Percentiles rank a stretch among this genome's conserved stretches.
Conservation (phyloP, 2,329 filamentous ascomycete species). For the Fusarium coicis region DNA sequence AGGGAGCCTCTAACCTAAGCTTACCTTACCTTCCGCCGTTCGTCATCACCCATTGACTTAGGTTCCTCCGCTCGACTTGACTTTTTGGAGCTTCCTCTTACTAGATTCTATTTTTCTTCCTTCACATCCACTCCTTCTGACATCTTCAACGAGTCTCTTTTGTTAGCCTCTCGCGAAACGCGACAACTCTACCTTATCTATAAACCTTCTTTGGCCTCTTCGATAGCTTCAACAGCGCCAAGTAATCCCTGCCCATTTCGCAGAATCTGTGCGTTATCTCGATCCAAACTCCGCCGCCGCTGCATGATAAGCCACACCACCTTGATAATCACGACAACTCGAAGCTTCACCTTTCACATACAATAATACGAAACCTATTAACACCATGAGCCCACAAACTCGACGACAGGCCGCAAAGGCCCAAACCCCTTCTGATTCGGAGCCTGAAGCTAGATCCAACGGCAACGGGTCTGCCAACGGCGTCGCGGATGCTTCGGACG, state of each 20-base stretch:
- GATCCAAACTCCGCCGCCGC: slow-evolving; percentile 11
- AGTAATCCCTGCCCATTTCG: slow-evolving; percentile 41
- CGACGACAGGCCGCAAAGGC: slow-evolving; percentile 53
- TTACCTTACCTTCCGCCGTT: slow-evolving; percentile 23
- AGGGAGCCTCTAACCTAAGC: slow-evolving; percentile 21
- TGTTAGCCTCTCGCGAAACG: not conserved
- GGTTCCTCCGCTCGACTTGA: slow-evolving; percentile 8
- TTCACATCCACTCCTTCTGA: slow-evolving; percentile 45
- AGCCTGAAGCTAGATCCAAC: slow-evolving; percentile 45
- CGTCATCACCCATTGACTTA: slow-evolving; percentile 30
- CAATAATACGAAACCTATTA: slow-evolving; percentile 1
- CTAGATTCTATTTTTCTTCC: slow-evolving; percentile 26
- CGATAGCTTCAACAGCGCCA: slow-evolving; percentile 35
- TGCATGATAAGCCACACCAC: slow-evolving; percentile 40
- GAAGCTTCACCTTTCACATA: slow-evolving; percentile 11
- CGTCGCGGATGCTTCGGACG: slow-evolving; percentile 49
- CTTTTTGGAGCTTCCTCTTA: slow-evolving; percentile 19
- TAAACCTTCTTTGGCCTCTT: not conserved
- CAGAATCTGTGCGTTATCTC: slow-evolving; percentile 39
- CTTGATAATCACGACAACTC: slow-evolving; percentile 27
- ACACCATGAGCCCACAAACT: slow-evolving; percentile 53
- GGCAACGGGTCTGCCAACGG: slow-evolving; percentile 58
- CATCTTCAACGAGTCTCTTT: slow-evolving; percentile 1
- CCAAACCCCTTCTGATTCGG: slow-evolving; percentile 43
- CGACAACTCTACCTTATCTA: not conserved